Evolutionary conservation across 495 filamentous ascomycete genomes (phyloP).

Genomic region (Hypoxylon intermedium): DNA sequence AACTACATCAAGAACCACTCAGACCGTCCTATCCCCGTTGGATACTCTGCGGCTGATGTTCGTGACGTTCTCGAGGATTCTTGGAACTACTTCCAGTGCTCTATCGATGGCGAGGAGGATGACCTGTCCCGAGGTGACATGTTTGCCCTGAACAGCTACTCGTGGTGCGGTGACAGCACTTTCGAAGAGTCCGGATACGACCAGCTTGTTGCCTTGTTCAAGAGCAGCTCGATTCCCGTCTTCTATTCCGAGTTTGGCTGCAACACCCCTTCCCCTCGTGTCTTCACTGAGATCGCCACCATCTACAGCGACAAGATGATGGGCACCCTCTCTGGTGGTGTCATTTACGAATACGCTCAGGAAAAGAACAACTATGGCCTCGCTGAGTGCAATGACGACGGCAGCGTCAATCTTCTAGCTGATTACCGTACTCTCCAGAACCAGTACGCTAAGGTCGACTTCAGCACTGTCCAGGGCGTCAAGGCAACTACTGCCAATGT

Average conservation of each 20-base stretch:
- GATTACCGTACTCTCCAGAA: slow-evolving; percentile 80
- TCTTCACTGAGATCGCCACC: slow-evolving; percentile 81
- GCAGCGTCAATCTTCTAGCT: slow-evolving; percentile 64
- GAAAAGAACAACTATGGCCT: slow-evolving; percentile 78
- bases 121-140: slow-evolving; percentile 77
- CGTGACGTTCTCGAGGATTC: slow-evolving; percentile 78
- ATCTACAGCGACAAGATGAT: slow-evolving; percentile 86
- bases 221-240: slow-evolving; percentile 75
- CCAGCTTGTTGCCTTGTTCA: slow-evolving; percentile 72
- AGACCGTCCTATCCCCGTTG: slow-evolving; percentile 75
- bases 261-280: slow-evolving; percentile 78
- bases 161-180: slow-evolving; percentile 84
- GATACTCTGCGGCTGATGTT: slow-evolving; percentile 95
- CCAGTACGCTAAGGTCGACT: slow-evolving; percentile 77
- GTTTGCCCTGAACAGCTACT: slow-evolving; percentile 95
- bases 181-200: slow-evolving; percentile 77
- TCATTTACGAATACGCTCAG: slow-evolving; percentile 87
- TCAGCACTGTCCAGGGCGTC: slow-evolving; percentile 63
- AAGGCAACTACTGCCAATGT: slow-evolving; percentile 59
- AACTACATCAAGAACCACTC: slow-evolving; percentile 81
- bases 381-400: slow-evolving; percentile 70
- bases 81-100: slow-evolving; percentile 84
- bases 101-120: slow-evolving; percentile 66
- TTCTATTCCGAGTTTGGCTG: slow-evolving; percentile 99
- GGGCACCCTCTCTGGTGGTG: slow-evolving; percentile 77